Base-by-base conservation (phyloP, 768 basidiomycete genomes). In the Bullera alba region DNA sequence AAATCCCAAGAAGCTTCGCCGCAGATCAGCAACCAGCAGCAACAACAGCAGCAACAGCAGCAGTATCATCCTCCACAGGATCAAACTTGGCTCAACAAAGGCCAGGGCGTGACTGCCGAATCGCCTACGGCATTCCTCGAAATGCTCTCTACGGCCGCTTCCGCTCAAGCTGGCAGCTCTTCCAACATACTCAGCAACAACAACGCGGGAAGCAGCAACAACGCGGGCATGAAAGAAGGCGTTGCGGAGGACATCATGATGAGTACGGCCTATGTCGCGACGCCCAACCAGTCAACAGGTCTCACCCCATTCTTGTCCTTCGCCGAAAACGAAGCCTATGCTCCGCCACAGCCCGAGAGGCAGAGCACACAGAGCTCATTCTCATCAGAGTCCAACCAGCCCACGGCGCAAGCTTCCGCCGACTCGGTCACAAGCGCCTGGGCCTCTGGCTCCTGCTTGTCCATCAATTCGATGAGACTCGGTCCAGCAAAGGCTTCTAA, bases 101-200 rank as follows among this genome's bases (percentile, higher is more conserved):
- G n/a, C n/a, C 29, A 43, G 29, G 21, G 35, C 36, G 15, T 35
- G 42, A 10, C 54, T 7, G 60, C 60, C 5, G 49, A 53, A 10
- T 68, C 66, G 2, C 63, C 66, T 4, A 68, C 60, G 27, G 47
- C 63, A 3, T 65, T 68, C 41, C 61, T 68, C 25, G 66, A 68
- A 10, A 63, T 68, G 56, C 56, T 68, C 4, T 68, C 65, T 0
- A 57, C 66, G 16, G 54, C 66, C 5, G 66, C 66, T 7, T 53
- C 56, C 1, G 53, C 49, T 5, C 61, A 63, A 45, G 43, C 43
- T 34, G n/a, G n/a, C n/a, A n/a, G n/a, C n/a, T 21, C 23, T 4
- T 7, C 37, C 7, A 7, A 10, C 8, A 10, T 21, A 12, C 8
- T 21, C 10, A 21, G 22, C 10, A 39, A 39, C 37, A 10, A 39